These are phyloP conservation scores for Corylus americana DNA, from an alignment of 306 rosid species.

Conservation along the genomic window DNA sequence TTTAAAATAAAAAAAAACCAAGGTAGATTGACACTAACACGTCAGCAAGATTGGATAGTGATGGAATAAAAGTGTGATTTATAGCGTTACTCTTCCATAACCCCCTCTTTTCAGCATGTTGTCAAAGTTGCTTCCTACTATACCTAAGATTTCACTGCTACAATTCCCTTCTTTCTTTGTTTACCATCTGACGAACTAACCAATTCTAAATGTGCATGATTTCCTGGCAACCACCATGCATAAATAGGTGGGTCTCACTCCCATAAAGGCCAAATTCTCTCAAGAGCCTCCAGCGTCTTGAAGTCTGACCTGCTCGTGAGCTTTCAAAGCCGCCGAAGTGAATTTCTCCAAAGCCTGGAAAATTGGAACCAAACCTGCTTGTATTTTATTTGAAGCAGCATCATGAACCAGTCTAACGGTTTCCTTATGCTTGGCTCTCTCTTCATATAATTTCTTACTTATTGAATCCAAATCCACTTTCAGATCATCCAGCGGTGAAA, in stretches of 20 bases:
- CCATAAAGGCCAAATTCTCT: not conserved
- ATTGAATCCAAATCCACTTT: constrained; percentile 87
- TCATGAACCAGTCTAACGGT: constrained; percentile 66
- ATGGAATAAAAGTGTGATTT: no score
- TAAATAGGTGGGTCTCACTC: constrained; percentile 7
- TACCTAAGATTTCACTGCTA: constrained; percentile 31
- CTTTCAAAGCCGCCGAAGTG: constrained; percentile 78
- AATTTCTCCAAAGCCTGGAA: constrained; percentile 80
- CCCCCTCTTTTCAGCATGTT: constrained; percentile 17
- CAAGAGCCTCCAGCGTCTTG: constrained; percentile 30
- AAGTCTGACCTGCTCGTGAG: constrained; percentile 85
- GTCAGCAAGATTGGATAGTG: no score
- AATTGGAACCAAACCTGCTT: constrained; percentile 85
- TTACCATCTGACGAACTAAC: constrained; percentile 27
- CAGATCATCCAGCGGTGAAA: constrained; percentile 84
- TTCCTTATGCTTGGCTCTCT: constrained; percentile 75
- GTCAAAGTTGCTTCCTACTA: constrained; percentile 27
- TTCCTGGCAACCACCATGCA: constrained; percentile 19
- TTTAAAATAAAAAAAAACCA: no score
- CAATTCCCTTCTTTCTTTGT: not conserved
- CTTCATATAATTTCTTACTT: constrained; percentile 72
- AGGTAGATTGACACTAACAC: no score
- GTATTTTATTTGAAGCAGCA: constrained; percentile 78
- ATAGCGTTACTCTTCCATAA: not conserved
- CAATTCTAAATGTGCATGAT: constrained; percentile 25